Percentiles rank a stretch among this genome's conserved stretches.
Conservation (phyloP, 2,329 filamentous ascomycete species). For the Gyromitra esculenta region DNA sequence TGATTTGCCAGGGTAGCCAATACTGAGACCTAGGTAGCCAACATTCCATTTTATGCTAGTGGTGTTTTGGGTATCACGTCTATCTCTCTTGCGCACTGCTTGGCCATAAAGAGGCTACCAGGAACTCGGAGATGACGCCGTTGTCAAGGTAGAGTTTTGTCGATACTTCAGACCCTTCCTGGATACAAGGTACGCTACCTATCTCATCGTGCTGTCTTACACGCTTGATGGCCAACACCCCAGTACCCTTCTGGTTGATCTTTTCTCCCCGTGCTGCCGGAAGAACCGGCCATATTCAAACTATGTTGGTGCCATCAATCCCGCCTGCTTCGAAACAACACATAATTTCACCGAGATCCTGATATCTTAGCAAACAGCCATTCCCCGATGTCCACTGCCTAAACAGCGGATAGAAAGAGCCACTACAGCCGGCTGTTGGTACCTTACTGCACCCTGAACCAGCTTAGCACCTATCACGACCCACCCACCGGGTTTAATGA, state of each 20-base stretch:
- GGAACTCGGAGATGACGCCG: not conserved
- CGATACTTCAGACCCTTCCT: not conserved
- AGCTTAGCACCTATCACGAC: slow-evolving; percentile 6
- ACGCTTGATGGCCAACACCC: not conserved
- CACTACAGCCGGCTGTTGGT: not conserved
- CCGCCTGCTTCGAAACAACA: not conserved
- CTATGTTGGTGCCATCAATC: not conserved
- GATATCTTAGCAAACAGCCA: not conserved
- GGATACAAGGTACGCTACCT: not conserved
- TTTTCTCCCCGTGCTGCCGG: not conserved
- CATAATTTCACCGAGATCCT: not conserved
- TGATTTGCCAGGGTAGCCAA: not conserved
- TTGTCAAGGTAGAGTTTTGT: not conserved
- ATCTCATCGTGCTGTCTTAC: not conserved
- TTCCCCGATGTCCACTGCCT: not conserved
- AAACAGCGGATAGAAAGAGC: not conserved
- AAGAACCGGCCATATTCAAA: not conserved
- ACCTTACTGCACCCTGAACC: not conserved
- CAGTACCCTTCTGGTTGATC: not conserved
- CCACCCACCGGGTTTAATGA: not conserved
- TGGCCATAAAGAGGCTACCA: not conserved
- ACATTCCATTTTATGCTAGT: not conserved
- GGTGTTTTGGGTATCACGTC: not conserved
- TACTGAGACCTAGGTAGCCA: not conserved
- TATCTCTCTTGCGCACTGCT: not conserved